A percentile compares a stretch with the other conserved stretches of the same genome.
phyloP scores from a whole-genome alignment of 495 filamentous ascomycete genomes.

The Aspergillus nidulans region DNA sequence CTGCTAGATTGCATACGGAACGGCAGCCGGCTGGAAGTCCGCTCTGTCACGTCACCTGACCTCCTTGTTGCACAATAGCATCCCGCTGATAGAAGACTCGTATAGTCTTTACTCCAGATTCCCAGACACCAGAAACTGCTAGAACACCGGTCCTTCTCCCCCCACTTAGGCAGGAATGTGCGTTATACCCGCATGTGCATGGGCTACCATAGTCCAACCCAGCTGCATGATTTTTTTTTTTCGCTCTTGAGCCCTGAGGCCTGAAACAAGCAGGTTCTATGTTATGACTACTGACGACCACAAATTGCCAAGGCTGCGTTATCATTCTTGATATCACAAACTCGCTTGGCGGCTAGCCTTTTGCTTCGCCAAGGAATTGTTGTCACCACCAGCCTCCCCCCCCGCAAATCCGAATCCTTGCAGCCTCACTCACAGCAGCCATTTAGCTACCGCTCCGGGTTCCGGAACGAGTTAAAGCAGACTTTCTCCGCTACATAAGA shows the following conservation, averaged over 20 bases:
- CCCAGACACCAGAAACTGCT: too few species aligned
- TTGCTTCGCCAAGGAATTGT: constrained; percentile 5
- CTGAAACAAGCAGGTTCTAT: not conserved
- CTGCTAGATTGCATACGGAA: constrained; percentile 1
- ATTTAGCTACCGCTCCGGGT: not conserved
- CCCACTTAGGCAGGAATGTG: constrained; percentile 1
- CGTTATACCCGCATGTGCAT: not conserved
- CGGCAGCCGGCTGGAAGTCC: constrained; percentile 8
- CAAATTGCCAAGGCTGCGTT: constrained; percentile 3
- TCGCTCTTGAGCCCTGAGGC: not conserved
- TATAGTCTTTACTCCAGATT: not conserved
- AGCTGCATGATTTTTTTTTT: not conserved
- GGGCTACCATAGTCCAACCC: not conserved
- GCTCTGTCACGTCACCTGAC: constrained; percentile 6
- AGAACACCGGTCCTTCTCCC: not conserved
- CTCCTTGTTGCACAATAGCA: constrained; percentile 2
- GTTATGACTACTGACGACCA: constrained; percentile 1
- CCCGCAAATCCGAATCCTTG: constrained; percentile 4
- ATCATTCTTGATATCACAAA: not conserved
- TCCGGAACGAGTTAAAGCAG: constrained; percentile 5
- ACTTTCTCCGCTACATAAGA: constrained; percentile 60
- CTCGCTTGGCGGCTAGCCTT: not conserved
- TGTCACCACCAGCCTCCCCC: not conserved
- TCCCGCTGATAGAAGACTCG: not conserved
- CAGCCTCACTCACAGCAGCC: constrained; percentile 2